A percentile compares a stretch with the other conserved stretches of the same genome.
Evolutionary conservation across 805 yeast genomes (phyloP).

Genomic region (Scheffersomyces lignosus): DNA sequence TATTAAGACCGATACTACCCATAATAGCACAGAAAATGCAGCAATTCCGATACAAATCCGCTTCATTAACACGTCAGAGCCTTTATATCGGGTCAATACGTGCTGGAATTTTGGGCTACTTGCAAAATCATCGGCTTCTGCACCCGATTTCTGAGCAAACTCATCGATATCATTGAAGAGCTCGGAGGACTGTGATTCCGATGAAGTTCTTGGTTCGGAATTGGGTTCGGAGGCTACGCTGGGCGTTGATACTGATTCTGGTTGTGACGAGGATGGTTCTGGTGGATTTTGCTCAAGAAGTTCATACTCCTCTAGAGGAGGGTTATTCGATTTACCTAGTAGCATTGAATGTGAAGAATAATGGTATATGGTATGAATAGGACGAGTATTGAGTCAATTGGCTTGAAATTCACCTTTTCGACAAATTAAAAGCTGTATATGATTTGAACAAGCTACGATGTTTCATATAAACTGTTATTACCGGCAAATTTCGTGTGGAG

Average conservation of each 20-base stretch:
- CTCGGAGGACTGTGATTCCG: constrained; percentile 22
- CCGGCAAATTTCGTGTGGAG: too few species aligned
- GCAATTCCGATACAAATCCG: constrained; percentile 4
- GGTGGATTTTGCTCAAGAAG: constrained; percentile 14
- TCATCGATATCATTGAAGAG: constrained; percentile 31
- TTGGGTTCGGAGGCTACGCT: neutral
- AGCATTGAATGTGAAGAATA: too few species aligned
- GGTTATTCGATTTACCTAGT: too few species aligned
- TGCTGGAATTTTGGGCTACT: constrained; percentile 22
- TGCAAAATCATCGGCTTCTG: constrained; percentile 20
- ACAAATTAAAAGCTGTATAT: too few species aligned
- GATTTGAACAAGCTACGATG: too few species aligned
- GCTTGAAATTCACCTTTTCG: too few species aligned
- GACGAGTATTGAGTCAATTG: too few species aligned
- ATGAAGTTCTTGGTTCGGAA: constrained; percentile 8
- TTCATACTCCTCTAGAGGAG: constrained; percentile 17
- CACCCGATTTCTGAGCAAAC: constrained; percentile 7
- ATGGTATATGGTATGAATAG: too few species aligned
- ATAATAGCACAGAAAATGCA: constrained; percentile 12
- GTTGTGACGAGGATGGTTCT: constrained; percentile 1
- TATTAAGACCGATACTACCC: constrained; percentile 27
- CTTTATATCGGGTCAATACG: constrained; percentile 15
- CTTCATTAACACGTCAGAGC: constrained; percentile 7
- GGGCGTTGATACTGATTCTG: neutral
- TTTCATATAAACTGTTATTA: too few species aligned